Evolutionary conservation across 768 basidiomycete genomes (phyloP).

Genomic region (Hericium coralloides): DNA sequence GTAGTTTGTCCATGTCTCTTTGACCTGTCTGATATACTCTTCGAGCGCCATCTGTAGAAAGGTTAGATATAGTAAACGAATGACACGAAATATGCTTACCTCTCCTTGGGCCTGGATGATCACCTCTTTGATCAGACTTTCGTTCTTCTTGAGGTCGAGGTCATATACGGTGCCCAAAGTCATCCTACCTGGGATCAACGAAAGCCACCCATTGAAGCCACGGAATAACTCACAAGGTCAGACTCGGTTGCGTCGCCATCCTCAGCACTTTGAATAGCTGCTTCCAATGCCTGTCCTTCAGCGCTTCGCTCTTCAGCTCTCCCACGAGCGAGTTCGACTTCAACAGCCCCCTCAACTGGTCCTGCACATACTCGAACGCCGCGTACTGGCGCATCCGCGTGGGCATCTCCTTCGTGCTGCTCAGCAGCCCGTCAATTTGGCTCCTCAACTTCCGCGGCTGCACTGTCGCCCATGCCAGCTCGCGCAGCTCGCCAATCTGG

Average conservation of each 20-base stretch:
- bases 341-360: conserved; percentile 72
- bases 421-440: conserved; percentile 82
- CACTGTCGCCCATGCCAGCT: conserved; percentile 84
- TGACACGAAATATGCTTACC: conserved; percentile 30
- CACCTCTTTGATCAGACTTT: conserved; percentile 84
- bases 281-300: conserved; percentile 98
- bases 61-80: conserved; percentile 20
- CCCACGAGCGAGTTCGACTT: conserved; percentile 87
- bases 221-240: conserved; percentile 47
- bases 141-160: conserved; percentile 91
- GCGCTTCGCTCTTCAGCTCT: conserved; percentile 92
- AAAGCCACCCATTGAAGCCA: conserved; percentile 1
- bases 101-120: conserved; percentile 98
- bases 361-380: conserved; percentile 97
- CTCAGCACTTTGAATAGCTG: conserved; percentile 87
- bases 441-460: conserved; percentile 93
- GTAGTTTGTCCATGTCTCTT: conserved; percentile 94
- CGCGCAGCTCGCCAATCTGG: conserved; percentile 82
- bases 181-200: conserved; percentile 46
- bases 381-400: conserved; percentile 98
- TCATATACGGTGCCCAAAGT: conserved; percentile 96
- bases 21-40: conserved; percentile 93
- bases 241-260: conserved; percentile 63
- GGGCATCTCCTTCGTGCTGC: conserved; percentile 98
- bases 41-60: conserved; percentile 79